Evolutionary conservation across 257 asterid genomes (phyloP), one percentile per base, ranked within the genome.

Genomic region (Petunia secreta): DNA sequence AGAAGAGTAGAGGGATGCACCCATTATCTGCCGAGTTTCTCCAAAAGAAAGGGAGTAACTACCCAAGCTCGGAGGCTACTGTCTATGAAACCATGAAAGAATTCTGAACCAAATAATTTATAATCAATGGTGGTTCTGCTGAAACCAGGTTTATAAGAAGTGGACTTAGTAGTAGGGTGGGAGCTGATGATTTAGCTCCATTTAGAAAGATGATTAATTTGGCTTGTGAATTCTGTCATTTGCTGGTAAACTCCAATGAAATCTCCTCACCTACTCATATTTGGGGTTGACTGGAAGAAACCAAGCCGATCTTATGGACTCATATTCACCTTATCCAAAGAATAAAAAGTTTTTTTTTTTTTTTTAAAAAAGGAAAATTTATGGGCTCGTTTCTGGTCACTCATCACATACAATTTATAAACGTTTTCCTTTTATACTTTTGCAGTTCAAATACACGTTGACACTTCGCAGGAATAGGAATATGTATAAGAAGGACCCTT

Each of bases 71-170:
- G 40, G 52, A 44, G 0, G 41, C n/a, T 8, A 3, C 75, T 68
- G 57, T 44, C 41, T 0, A 13, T 9, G 58, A 68, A 68, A 68
- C 37, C 57, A 44, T 41, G 71, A 43, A 43, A 39, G 57, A 43
- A 67, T 8, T 15, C 2, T 6, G 43, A 44, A 44, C 75, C 37
- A 34, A 55, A 67, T 67, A 65, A 40, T 50, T 65, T 65, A 14
- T 40, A 65, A 14, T 3, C 36, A 40, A 36, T 15, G 53, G 46
- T 65, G 34, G 6, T 41, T 67, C 16, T 41, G 15, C 53, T 4
- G 4, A 68, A 68, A 43, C n/a, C 75, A 43, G 44, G 55, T 68
- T 68, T 68, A n/a, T 67, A 67, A n/a, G 75, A 16, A 16, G 75
- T 44, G 57, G 4, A 10, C 57, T 44, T 44, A 8, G n/a, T 39